phyloP scores from a whole-genome alignment of 805 yeast species.

The Wickerhamiella qilinensis region DNA sequence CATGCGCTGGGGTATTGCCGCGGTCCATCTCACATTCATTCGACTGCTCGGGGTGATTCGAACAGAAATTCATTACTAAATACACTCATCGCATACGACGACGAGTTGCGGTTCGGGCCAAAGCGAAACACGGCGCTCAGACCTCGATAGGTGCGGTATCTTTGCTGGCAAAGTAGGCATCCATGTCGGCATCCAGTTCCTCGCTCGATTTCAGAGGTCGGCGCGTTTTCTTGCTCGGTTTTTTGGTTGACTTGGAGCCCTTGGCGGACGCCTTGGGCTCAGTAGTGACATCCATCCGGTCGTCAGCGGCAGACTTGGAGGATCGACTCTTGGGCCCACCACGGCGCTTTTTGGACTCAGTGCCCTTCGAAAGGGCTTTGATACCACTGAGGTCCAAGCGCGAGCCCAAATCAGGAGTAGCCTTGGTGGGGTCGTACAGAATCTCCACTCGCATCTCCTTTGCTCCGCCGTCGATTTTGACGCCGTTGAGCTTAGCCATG shows the following conservation, averaged over 20 bases:
- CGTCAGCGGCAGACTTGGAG: slow-evolving; percentile 8
- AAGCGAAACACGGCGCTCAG: too few relatives aligned
- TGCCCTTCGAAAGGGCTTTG: slow-evolving; percentile 5
- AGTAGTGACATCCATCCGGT: slow-evolving; percentile 2
- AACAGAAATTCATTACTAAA: too few relatives aligned
- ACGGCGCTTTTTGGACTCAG: slow-evolving; percentile 5
- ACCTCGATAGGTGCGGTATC: neutral
- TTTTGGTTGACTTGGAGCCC: slow-evolving; percentile 12
- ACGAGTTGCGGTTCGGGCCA: too few relatives aligned
- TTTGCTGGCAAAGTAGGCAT: slow-evolving; percentile 51
- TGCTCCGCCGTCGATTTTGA: slow-evolving; percentile 82
- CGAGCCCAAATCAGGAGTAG: slow-evolving; percentile 40
- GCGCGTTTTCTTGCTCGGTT: slow-evolving; percentile 15
- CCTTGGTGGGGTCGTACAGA: slow-evolving; percentile 60
- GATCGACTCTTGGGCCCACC: slow-evolving; percentile 3
- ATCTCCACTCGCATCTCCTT: slow-evolving; percentile 62
- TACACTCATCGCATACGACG: too few relatives aligned
- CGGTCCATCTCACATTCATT: too few relatives aligned
- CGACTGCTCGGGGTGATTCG: too few relatives aligned
- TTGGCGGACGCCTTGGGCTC: slow-evolving; percentile 8
- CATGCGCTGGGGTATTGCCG: too few relatives aligned
- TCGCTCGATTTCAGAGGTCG: slow-evolving; percentile 64
- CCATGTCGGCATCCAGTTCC: slow-evolving; percentile 96
- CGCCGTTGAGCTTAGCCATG: slow-evolving; percentile 72
- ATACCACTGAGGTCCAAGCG: slow-evolving; percentile 2